These are phyloP conservation scores for Mallotus nudiflorus DNA, from an alignment of 345 rosid genomes.

Conservation along the genomic window DNA sequence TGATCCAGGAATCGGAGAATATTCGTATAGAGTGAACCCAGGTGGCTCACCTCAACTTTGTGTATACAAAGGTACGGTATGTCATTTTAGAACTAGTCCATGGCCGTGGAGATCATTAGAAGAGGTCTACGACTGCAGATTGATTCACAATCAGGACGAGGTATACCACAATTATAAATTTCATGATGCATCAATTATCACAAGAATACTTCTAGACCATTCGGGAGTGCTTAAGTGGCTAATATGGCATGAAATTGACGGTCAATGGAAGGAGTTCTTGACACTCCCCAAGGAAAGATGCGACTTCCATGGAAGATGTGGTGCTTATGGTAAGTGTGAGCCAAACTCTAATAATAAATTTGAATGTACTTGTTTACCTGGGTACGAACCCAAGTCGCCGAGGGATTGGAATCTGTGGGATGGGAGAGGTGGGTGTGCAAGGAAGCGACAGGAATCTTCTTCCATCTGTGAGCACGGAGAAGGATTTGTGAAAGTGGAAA, in stretches of 20 bases:
- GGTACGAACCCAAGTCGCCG: no score
- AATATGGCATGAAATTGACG: neutral
- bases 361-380: neutral
- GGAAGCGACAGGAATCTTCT: neutral
- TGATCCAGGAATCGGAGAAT: no score
- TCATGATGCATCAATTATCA: neutral
- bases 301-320: neutral
- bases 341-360: neutral
- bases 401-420: neutral
- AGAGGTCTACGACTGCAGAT: neutral
- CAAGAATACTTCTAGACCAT: neutral
- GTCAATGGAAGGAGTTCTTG: neutral
- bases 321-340: neutral
- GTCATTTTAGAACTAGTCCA: conserved; percentile 1
- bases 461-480: conserved; percentile 10
- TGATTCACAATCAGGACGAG: neutral
- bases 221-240: neutral
- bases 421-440: neutral
- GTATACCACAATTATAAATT: neutral
- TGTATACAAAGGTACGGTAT: neutral
- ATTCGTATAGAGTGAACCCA: no score
- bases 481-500: neutral
- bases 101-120: conserved; percentile 12
- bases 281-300: neutral
- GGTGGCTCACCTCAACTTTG: no score